These are phyloP conservation scores for Tricholoma flavovirens DNA, from an alignment of 768 basidiomycete species.

Conservation along the genomic window DNA sequence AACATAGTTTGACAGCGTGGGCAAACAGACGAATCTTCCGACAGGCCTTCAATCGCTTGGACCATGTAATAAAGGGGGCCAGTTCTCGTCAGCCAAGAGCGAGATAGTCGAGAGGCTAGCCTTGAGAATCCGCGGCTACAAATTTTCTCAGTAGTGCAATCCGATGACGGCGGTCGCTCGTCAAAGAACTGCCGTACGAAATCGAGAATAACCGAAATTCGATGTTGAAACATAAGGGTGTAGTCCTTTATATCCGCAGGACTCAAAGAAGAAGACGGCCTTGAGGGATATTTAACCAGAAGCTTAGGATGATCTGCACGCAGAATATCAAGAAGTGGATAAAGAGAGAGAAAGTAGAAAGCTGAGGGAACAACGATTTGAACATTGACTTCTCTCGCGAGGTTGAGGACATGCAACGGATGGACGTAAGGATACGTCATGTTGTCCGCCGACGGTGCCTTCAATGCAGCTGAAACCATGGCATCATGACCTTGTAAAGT, in stretches of 20 bases:
- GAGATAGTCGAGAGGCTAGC: constrained; percentile 36
- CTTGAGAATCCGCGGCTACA: constrained; percentile 40
- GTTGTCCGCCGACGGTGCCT: constrained; percentile 33
- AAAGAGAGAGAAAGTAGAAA: constrained; percentile 54
- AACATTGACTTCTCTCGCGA: constrained; percentile 46
- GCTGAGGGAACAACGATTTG: constrained; percentile 43
- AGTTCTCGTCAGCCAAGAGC: constrained; percentile 45
- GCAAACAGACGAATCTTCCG: constrained; percentile 39
- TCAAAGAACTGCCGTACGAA: constrained; percentile 42
- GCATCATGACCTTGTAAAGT: constrained; percentile 51
- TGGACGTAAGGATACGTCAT: constrained; percentile 55
- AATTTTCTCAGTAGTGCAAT: constrained; percentile 24
- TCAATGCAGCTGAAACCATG: constrained; percentile 47
- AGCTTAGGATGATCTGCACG: constrained; percentile 51
- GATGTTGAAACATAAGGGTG: constrained; percentile 53
- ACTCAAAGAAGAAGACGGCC: constrained; percentile 39
- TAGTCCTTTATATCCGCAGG: constrained; percentile 42
- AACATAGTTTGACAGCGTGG: constrained; percentile 37
- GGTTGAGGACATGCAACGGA: constrained; percentile 51
- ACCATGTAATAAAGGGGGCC: constrained; percentile 50
- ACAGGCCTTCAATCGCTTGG: constrained; percentile 36
- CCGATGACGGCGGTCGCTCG: constrained; percentile 20
- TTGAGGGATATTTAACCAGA: constrained; percentile 39
- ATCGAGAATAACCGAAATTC: constrained; percentile 39
- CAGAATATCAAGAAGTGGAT: constrained; percentile 44